Evolutionary conservation across 805 yeast species (phyloP), one percentile per base, ranked within the genome.

Genomic region (Osmozyma mogii): DNA sequence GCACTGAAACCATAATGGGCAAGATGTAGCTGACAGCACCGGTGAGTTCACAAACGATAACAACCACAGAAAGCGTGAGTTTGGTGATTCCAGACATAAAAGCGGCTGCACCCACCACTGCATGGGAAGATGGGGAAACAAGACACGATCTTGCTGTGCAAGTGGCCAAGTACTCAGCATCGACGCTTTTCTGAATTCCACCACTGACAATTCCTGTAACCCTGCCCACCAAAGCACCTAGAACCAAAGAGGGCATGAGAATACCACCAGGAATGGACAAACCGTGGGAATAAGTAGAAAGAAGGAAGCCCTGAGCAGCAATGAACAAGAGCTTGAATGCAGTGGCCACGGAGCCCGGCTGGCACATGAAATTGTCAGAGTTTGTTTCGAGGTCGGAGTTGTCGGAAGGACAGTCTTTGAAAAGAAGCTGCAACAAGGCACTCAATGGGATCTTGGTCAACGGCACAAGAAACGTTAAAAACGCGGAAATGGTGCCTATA

Each of bases 21-120:
- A 84, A 59, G 2, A 84, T 85, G 46, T 84, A 84, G 0, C 82
- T 71, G 28, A 85, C 65, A 0, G 95, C 95, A 15, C 95, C 95
- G 0, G 95, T 83, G 22, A 84, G 58, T 51, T 84, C 95, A 51
- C 83, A 81, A 38, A 84, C 64, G 15, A 85, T 73, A 5, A 84
- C 88, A 11, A 84, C 95, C 6, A 80, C 77, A 25, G 85, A 71
- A 38, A 84, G 78, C 4, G 88, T 83, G 56, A 84, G 70, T 40
- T 84, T 74, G 3, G 95, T 83, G 10, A 79, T 75, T 4, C 94
- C 94, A 0, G 92, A 74, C 41, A 84, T 61, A 32, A 83, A 80
- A 1, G 94, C 68, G 0, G 87, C 94, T 0, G 94, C 85, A 0
- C 95, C 95, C 14, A 85, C 84, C 7, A 84, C 80, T 0, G 94